Base-by-base conservation (phyloP, 2,329 filamentous ascomycete genomes). In the Xylaria polymorpha region DNA sequence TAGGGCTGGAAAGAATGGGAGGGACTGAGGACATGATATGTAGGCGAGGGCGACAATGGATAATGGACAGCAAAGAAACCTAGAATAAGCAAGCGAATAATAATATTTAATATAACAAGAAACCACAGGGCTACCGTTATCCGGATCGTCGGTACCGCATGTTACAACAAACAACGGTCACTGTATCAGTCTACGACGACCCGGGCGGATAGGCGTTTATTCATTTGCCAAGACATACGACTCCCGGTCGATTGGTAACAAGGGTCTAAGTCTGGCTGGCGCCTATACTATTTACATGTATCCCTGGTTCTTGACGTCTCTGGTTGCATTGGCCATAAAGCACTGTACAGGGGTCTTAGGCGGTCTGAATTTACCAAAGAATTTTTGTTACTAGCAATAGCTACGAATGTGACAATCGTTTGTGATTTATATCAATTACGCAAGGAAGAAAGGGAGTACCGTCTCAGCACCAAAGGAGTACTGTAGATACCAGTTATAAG, bases 211-310 rank as follows among this genome's bases (percentile, higher is more conserved):
- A 46, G 53, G 53, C 48, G 57, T 50, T 58, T 44, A 57, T 48
- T 56, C 63, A 41, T 51, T 56, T 35, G 66, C 59, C 48, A 64
- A 60, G 48, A 50, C n/a, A 46, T 10, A 48, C 43, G 46, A n/a
- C 22, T 22, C 25, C 37, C 9, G n/a, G 18, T 41, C 20, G 6
- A 39, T 41, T 25, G 55, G n/a, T 3, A 15, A 22, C 50, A 57
- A 44, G 59, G 59, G 29, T 43, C 51, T 14, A 58, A 29, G 43
- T 48, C 41, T 51, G 15, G 32, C 57, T 53, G 64, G 69, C 66
- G 69, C 64, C 57, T 71, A 71, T 50, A n/a, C n/a, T n/a, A n/a
- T 65, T 71, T 43, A 18, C 10, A 37, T 37, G 41, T n/a, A 43
- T 60, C 55, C 37, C 46, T 60, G 12, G 10, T n/a, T 37, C 61